Evolutionary conservation across 176 grass and related monocot genomes (phyloP).

Genomic region (Phoenix dactylifera): DNA sequence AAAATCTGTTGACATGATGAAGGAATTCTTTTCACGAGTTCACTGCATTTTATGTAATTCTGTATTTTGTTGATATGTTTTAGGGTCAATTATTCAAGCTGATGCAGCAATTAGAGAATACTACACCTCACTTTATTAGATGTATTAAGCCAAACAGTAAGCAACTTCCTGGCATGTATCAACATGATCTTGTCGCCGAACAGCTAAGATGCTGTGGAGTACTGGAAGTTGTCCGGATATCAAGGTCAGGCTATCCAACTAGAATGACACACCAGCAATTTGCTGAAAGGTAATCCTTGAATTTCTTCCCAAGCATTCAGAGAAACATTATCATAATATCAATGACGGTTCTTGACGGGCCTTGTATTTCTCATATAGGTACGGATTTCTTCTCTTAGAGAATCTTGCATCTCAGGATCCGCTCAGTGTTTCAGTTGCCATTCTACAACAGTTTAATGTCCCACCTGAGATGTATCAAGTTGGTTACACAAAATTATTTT

Average conservation of each 20-base stretch:
- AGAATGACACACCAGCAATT: constrained; percentile 86
- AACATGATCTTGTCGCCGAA: constrained; percentile 71
- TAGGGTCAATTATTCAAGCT: constrained; percentile 94
- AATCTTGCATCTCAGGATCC: constrained; percentile 39
- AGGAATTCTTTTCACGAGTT: no score
- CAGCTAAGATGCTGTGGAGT: constrained; percentile 94
- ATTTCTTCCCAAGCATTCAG: constrained; percentile 6
- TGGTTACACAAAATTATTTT: constrained; percentile 97
- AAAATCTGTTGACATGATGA: no score
- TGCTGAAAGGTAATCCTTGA: constrained; percentile 56
- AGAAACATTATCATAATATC: neutral
- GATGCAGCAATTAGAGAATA: constrained; percentile 78
- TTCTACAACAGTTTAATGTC: constrained; percentile 79
- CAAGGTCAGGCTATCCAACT: constrained; percentile 74
- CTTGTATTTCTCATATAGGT: constrained; percentile 28
- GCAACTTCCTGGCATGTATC: constrained; percentile 51
- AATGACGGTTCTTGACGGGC: no score
- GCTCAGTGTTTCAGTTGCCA: constrained; percentile 77
- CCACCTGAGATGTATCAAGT: constrained; percentile 95
- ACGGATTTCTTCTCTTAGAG: constrained; percentile 56
- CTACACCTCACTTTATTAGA: constrained; percentile 81
- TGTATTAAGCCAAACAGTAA: constrained; percentile 92
- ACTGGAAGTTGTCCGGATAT: constrained; percentile 88
- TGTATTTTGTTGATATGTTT: neutral
- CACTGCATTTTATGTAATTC: no score